Base-by-base conservation (phyloP, 2,329 filamentous ascomycete genomes). In the Onygenales sp. region DNA sequence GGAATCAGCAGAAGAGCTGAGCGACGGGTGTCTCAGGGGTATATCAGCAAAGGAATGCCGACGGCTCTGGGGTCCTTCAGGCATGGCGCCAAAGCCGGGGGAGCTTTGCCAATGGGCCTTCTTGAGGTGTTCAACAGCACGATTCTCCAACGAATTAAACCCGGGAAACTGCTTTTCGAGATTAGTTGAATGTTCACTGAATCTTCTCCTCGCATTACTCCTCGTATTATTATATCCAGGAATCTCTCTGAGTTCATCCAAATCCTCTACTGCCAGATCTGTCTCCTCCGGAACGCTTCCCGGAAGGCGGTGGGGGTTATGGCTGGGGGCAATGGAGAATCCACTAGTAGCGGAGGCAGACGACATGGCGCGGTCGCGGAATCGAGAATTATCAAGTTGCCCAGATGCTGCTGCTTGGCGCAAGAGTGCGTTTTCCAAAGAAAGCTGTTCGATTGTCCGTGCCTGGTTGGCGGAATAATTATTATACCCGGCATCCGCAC, bases 31-130 rank as follows among this genome's bases (percentile, higher is more conserved):
- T 42, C 75, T 69, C 37, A 74, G 71, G 9, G 75, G 73, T 43
- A 77, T 71, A 56, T 77, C 74, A 32, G 74, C 75, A 54, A 77
- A 77, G 13, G 75, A 77, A 60, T 77, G 75, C 17, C 75, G 73
- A 39, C 75, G 72, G 57, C 75, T 77, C 57, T 77, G 74, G 33
- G 75, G 69, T 27, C 71, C 63, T 55, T 77, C 74, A 36, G 66
- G 61, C 43, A 74, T 64, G 52, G 72, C 65, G 31, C 73, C 71
- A 59, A 77, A 77, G 10, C 73, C 74, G 32, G 77, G 69, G 3
- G 73, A 74, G 13, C 74, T 76, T 56, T 77, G 74, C 75, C 75
- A 77, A 52, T 77, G 73, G 43, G 69, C 71, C 60, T 74, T 74
- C 52, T 71, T 70, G 47, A 73, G 63, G 60, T 67, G 74, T 11